Conservation (phyloP, 176 grass and related monocot species). For the Poa annua region DNA sequence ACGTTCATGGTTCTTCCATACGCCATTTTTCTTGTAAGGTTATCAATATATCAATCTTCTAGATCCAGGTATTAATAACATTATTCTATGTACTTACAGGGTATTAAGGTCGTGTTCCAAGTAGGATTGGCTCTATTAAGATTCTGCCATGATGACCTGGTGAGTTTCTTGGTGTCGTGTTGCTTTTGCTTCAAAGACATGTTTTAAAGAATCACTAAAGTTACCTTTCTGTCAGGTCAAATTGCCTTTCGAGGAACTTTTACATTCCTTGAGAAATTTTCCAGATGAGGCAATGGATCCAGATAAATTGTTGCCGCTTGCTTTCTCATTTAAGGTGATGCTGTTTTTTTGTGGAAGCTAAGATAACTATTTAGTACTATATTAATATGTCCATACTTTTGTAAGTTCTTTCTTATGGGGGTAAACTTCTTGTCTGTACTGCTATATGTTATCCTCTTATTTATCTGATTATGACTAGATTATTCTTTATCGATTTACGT, state of each 20-base stretch:
- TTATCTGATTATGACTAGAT: neutral
- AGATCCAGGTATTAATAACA: neutral
- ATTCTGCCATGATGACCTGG: conserved; percentile 92
- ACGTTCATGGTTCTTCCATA: conserved; percentile 12
- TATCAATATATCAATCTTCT: conserved; percentile 1
- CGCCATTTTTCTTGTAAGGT: neutral
- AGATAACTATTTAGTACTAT: neutral
- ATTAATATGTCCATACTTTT: neutral
- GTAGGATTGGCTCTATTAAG: conserved; percentile 86
- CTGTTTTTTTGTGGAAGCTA: conserved; percentile 14
- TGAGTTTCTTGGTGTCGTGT: conserved; percentile 46
- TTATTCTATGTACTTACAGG: conserved; percentile 51
- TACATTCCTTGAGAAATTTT: conserved; percentile 85
- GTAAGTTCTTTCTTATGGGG: neutral
- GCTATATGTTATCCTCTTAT: neutral
- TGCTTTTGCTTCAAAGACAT: conserved; percentile 21
- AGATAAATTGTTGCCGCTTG: conserved; percentile 74
- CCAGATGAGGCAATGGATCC: conserved; percentile 87
- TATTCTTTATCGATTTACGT: neutral
- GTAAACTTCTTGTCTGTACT: neutral
- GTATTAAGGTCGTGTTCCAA: conserved; percentile 92
- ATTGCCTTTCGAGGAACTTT: conserved; percentile 88
- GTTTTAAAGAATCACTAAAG: conserved; percentile 22
- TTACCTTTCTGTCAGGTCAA: conserved; percentile 60
- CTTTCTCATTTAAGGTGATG: conserved; percentile 84